A percentile compares a stretch with the other conserved stretches of the same genome.
Evolutionary conservation across 495 filamentous ascomycete species (phyloP).

Genomic region (Neurospora tetrasperma): DNA sequence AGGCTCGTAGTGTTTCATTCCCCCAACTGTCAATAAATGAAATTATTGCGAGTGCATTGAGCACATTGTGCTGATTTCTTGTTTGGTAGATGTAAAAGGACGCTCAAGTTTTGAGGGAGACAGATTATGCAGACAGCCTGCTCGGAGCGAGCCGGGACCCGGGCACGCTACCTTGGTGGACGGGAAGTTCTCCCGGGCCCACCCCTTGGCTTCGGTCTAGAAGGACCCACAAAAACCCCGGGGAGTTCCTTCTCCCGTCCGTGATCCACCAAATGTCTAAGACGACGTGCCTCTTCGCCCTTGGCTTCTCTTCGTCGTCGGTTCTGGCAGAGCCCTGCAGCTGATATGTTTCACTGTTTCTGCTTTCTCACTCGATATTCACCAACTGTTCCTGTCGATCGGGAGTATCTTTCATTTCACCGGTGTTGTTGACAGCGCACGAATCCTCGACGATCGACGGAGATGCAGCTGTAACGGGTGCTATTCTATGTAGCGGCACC

Average conservation of each 20-base stretch:
- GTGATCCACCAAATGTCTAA: background rate
- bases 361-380: background rate
- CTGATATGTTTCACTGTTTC: background rate
- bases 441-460: background rate
- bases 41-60: background rate
- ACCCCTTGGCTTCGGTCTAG: background rate
- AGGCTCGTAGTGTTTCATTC: background rate
- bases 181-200: background rate
- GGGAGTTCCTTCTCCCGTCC: background rate
- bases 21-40: background rate
- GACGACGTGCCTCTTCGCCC: background rate
- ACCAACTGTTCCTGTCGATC: background rate
- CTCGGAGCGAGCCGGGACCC: background rate
- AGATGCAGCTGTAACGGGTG: background rate
- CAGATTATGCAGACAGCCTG: background rate
- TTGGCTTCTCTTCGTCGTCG: background rate
- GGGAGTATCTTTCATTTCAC: background rate
- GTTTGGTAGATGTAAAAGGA: background rate
- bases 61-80: background rate
- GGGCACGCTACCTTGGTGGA: background rate
- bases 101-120: background rate
- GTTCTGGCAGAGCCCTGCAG: background rate
- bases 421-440: background rate
- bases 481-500: background rate
- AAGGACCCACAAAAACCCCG: background rate